phyloP scores from a whole-genome alignment of 495 filamentous ascomycete species.

The Diplogelasinospora grovesii region DNA sequence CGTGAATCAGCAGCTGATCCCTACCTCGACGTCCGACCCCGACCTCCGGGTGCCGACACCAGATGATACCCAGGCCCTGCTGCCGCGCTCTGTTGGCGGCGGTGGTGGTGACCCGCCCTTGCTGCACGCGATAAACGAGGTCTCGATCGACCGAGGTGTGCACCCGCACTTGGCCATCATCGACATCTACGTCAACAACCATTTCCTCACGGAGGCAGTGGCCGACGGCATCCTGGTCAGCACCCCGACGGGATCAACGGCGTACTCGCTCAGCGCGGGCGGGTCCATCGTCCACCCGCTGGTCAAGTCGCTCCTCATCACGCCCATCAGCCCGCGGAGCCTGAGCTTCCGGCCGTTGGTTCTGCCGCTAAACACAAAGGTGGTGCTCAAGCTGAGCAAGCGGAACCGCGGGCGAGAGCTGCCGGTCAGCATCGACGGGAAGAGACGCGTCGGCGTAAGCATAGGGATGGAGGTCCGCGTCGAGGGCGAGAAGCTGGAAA shows the following conservation, averaged over 20 bases:
- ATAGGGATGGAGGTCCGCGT: constrained; percentile 86
- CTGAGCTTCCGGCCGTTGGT: constrained; percentile 89
- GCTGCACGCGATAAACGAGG: constrained; percentile 89
- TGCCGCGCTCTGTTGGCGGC: not conserved
- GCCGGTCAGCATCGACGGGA: constrained; percentile 85
- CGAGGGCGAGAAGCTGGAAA: constrained; percentile 67
- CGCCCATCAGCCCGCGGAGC: constrained; percentile 88
- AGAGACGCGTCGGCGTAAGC: constrained; percentile 62
- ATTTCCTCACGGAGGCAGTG: constrained; percentile 85
- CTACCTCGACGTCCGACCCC: constrained; percentile 37
- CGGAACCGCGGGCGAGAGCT: constrained; percentile 78
- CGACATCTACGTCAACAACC: constrained; percentile 75
- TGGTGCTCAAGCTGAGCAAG: constrained; percentile 73
- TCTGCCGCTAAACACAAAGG: constrained; percentile 77
- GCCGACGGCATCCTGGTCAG: constrained; percentile 92
- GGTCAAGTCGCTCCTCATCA: constrained; percentile 79
- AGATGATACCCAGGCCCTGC: not conserved
- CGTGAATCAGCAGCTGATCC: constrained; percentile 41
- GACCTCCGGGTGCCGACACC: constrained; percentile 23
- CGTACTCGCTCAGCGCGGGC: constrained; percentile 85
- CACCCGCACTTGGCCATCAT: constrained; percentile 87
- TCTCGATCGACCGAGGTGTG: constrained; percentile 84
- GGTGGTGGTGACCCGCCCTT: constrained; percentile 20
- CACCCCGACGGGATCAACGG: constrained; percentile 90
- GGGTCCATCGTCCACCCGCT: constrained; percentile 94